Base-by-base conservation (phyloP, 768 basidiomycete genomes). In the Collybiopsis luxurians region DNA sequence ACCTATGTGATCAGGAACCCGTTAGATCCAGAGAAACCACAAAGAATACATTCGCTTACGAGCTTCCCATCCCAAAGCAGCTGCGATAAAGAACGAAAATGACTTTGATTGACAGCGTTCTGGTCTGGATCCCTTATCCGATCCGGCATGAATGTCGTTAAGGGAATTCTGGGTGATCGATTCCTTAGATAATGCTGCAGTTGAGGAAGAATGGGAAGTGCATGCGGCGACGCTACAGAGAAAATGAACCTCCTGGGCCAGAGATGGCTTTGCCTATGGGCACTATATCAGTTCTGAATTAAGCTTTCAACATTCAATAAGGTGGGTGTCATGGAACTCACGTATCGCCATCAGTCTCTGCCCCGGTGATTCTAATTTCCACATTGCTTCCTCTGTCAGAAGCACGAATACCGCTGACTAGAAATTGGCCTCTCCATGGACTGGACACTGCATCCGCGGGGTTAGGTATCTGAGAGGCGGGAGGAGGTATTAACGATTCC, bases 301-400 rank as follows among this genome's bases (percentile, higher is more conserved):
- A 31, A 51, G 36, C 51, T 40, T 19, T 58, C 34, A 53, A 19
- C 43, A 21, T 44, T 58, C 23, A 15, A 15, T 39, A 21, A 39
- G 26, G 31, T 27, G 46, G 36, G 13, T 19, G n/a, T 21, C 21
- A 10, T 28, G 27, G 30, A 21, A 77, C 84, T 67, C 75, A 87
- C 86, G 78, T 84, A 63, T 87, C 83, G n/a, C 85, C 84, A 65
- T 86, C 85, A 31, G 83, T 86, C 72, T 87, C 86, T 42, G 85
- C 84, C 24, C 83, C 84, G 27, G 84, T 83, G 62, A 85, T 82
- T 52, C 71, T 75, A 49, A 86, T 75, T 58, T 79, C 77, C 64
- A 83, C 81, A 61, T 69, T 77, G 63, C 73, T 75, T 59, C 70
- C 72, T 62, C 73, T 74, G 64, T 81, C 78, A 60, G 77, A 74